Evolutionary conservation across 306 rosid genomes (phyloP).

Genomic region (Lagenaria siceraria): DNA sequence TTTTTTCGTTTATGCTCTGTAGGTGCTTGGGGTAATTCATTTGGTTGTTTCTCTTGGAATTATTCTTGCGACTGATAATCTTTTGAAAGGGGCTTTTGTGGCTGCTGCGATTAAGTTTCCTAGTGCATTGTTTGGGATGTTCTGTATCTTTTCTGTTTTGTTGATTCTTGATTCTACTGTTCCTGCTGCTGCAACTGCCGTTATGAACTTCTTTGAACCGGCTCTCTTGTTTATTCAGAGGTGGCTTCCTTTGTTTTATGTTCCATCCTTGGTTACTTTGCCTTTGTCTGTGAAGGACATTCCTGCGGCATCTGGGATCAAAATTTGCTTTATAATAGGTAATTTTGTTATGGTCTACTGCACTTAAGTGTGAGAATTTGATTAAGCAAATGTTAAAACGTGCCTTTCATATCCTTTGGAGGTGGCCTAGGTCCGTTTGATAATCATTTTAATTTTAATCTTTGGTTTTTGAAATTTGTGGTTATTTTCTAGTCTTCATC

Average conservation of each 20-base stretch:
- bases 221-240: conserved; percentile 81
- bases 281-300: conserved; percentile 75
- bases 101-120: conserved; percentile 80
- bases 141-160: conserved; percentile 71
- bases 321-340: conserved; percentile 70
- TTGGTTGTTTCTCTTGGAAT: conserved; percentile 63
- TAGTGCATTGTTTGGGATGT: conserved; percentile 93
- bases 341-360: neutral
- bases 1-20: neutral
- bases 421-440: neutral
- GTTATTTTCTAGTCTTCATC: too few relatives aligned
- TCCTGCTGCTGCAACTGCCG: conserved; percentile 49
- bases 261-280: conserved; percentile 75
- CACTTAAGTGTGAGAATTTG: neutral
- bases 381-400: neutral
- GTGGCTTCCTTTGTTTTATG: conserved; percentile 90
- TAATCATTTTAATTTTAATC: neutral
- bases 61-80: conserved; percentile 44
- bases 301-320: conserved; percentile 84
- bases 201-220: conserved; percentile 74
- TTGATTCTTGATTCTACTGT: conserved; percentile 50
- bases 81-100: conserved; percentile 56
- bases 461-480: neutral
- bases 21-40: conserved; percentile 53
- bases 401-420: neutral